phyloP scores from a whole-genome alignment of 306 rosid species.

The Quercus bicolor region DNA sequence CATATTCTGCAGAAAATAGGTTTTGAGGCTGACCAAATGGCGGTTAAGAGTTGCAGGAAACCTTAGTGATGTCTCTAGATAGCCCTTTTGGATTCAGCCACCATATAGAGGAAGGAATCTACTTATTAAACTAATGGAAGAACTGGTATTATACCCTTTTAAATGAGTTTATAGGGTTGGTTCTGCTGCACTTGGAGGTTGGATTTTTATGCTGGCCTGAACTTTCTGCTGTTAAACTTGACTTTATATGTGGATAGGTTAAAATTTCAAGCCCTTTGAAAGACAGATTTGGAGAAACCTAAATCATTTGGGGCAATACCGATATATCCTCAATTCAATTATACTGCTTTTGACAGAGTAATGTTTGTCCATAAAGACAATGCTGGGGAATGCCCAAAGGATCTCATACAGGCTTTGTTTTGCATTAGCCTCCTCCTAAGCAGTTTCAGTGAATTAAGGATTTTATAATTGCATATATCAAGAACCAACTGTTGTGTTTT shows the following conservation, averaged over 20 bases:
- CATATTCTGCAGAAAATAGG: slow-evolving; percentile 33
- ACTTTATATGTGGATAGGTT: not conserved
- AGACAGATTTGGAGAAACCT: not conserved
- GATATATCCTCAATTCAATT: not conserved
- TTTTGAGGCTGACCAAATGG: slow-evolving; percentile 37
- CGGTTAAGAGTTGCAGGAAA: slow-evolving; percentile 23
- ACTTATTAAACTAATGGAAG: slow-evolving; percentile 11
- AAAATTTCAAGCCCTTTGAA: not conserved
- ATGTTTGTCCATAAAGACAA: not conserved
- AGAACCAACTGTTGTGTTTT: no score
- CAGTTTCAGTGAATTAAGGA: not conserved
- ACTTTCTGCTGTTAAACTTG: not conserved
- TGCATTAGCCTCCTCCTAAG: not conserved
- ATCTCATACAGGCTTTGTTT: not conserved
- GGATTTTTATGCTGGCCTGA: not conserved
- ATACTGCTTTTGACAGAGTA: not conserved
- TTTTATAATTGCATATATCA: not conserved
- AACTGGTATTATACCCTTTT: not conserved
- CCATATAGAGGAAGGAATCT: slow-evolving; percentile 11
- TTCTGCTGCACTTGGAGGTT: not conserved
- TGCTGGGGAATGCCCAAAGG: not conserved
- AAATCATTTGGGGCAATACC: not conserved
- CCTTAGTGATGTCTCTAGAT: slow-evolving; percentile 18
- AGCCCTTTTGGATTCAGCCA: not conserved
- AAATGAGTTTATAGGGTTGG: not conserved